Evolutionary conservation across 441 rosid genomes (phyloP).

Genomic region (Pelargonium myrrhifolium): DNA sequence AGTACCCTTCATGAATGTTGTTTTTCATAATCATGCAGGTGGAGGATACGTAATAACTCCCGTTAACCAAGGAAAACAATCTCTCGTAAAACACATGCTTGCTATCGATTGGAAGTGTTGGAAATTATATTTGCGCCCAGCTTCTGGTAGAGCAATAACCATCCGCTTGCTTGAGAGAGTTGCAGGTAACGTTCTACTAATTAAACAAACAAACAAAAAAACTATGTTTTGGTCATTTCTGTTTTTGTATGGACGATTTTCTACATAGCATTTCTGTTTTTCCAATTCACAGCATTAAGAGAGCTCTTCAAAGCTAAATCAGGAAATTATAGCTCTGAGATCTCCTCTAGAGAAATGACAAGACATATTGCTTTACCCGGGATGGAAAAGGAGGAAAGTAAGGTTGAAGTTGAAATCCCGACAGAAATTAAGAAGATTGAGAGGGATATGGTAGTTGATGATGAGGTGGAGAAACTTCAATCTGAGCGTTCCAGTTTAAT

Average conservation of each 20-base stretch:
- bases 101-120: slow-evolving; percentile 86
- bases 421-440: slow-evolving; percentile 25
- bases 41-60: slow-evolving; percentile 89
- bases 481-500: slow-evolving; percentile 41
- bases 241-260: background rate
- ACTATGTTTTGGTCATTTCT: background rate
- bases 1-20: background rate
- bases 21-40: slow-evolving; percentile 38
- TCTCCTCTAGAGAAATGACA: slow-evolving; percentile 29
- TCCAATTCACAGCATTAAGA: slow-evolving; percentile 46
- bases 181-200: slow-evolving; percentile 40
- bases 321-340: slow-evolving; percentile 39
- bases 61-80: slow-evolving; percentile 50
- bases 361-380: slow-evolving; percentile 25
- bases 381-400: slow-evolving; percentile 25
- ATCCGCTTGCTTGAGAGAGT: slow-evolving; percentile 75
- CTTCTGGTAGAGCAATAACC: slow-evolving; percentile 61
- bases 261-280: slow-evolving; percentile 1
- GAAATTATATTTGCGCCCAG: slow-evolving; percentile 54
- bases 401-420: slow-evolving; percentile 18
- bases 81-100: slow-evolving; percentile 88
- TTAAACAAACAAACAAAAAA: background rate
- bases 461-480: slow-evolving; percentile 40
- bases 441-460: slow-evolving; percentile 15
- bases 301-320: slow-evolving; percentile 64